Base-by-base conservation (phyloP, 495 filamentous ascomycete genomes). In the Aspergillus homomorphus region DNA sequence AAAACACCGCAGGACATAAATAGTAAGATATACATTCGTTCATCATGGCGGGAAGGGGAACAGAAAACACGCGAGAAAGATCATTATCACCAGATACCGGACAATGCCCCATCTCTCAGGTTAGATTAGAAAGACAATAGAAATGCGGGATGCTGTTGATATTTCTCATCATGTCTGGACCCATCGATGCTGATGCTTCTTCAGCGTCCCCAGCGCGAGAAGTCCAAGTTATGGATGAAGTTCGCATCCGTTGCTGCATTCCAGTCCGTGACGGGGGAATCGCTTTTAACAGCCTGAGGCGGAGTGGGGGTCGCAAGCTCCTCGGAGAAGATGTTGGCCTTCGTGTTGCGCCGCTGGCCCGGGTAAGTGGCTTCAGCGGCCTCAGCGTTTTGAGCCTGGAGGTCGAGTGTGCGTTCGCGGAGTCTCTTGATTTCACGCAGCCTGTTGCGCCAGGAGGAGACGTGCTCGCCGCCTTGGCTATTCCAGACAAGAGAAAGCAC, bases 401-500 rank as follows among this genome's bases (percentile, higher is more conserved):
- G 61, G 7, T 61, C 66, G 12, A 77, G 57, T 59, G 66, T 67
- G 67, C 74, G 71, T 60, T 96, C 89, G 38, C 92, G 83, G 24
- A 99, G 80, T 52, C 83, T 79, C 63, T 87, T 88, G 65, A 99
- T 96, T 66, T 94, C 87, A 22, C 86, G 84, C 5, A 98, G 80
- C 50, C 94, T 85, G 54, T 88, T 89, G 24, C 91, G 85, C 92
- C 94, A 97, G 16, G 89, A 89, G 0, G 91, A 95, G 12, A 93
- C 78, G 65, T 96, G 84, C 73, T 96, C 92, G 57, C 89, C 89
- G 41, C 87, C 87, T 55, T 88, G 84, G 57, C 86, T 84, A 65
- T 87, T 87, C 90, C 94, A 97, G 46, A 97, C 92, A 49, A 89
- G 83, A 7, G 88, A 89, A 71, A 96, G 96, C 18, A 97, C 90